Conservation (phyloP, 345 rosid genomes). For the Hibiscus mutabilis region DNA sequence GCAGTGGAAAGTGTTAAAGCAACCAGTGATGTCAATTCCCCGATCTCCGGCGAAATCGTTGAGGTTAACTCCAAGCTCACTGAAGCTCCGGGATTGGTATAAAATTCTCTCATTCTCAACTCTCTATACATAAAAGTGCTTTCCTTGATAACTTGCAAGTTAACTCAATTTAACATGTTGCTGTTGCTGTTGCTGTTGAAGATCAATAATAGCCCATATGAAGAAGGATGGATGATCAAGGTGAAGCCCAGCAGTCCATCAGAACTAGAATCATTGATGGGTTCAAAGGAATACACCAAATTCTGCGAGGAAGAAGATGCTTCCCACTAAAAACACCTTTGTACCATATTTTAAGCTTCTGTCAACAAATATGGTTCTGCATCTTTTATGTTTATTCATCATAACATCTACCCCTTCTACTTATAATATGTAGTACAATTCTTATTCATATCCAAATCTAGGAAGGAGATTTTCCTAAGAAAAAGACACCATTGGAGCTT, state of each 20-base stretch:
- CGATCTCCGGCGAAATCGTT: constrained; percentile 75
- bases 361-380: neutral
- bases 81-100: constrained; percentile 73
- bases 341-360: neutral
- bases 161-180: neutral
- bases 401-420: neutral
- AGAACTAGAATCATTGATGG: constrained; percentile 70
- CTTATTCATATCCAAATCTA: too few relatives aligned
- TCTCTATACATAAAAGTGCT: neutral
- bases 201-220: constrained; percentile 86
- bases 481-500: neutral
- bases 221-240: constrained; percentile 95
- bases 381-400: constrained; percentile 1
- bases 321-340: constrained; percentile 45
- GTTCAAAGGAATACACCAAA: constrained; percentile 70
- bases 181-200: constrained; percentile 19
- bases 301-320: constrained; percentile 93
- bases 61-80: constrained; percentile 72
- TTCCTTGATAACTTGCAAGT: neutral
- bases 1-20: constrained; percentile 98
- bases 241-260: constrained; percentile 80
- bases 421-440: neutral
- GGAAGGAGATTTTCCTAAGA: neutral
- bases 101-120: constrained; percentile 5
- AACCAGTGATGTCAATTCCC: constrained; percentile 81